Conservation (phyloP, 1,284 basidiomycete genomes). For the Pseudozyma pruni region DNA sequence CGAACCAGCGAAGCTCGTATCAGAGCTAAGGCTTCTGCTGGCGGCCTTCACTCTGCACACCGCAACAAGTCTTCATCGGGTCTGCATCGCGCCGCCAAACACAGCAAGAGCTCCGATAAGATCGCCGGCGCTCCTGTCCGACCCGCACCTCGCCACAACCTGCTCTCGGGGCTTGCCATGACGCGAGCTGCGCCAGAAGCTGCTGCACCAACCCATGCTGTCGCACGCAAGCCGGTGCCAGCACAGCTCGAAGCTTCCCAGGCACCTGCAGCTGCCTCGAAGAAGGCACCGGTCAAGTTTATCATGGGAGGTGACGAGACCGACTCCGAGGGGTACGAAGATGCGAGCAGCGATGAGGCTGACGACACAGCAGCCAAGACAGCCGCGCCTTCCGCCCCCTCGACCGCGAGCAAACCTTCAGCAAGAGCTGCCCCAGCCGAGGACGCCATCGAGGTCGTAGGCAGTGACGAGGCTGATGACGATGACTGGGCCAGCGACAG, state of each 20-base stretch:
- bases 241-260: slow-evolving; percentile 6
- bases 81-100: slow-evolving; percentile 37
- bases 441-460: slow-evolving; percentile 14
- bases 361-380: background rate
- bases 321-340: slow-evolving; percentile 58
- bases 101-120: slow-evolving; percentile 50
- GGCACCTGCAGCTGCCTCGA: slow-evolving; percentile 17
- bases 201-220: slow-evolving; percentile 20
- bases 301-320: slow-evolving; percentile 62
- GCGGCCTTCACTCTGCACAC: slow-evolving; percentile 31
- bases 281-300: slow-evolving; percentile 56
- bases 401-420: background rate
- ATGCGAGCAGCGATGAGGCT: slow-evolving; percentile 36
- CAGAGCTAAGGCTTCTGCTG: slow-evolving; percentile 8
- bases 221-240: slow-evolving; percentile 43
- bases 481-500: slow-evolving; percentile 67
- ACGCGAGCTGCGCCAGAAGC: slow-evolving; percentile 42
- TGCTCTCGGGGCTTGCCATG: slow-evolving; percentile 48
- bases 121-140: slow-evolving; percentile 28
- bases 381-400: background rate
- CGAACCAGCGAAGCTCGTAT: slow-evolving; percentile 30
- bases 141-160: slow-evolving; percentile 34
- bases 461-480: slow-evolving; percentile 49
- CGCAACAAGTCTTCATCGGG: slow-evolving; percentile 45
- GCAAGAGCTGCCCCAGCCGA: slow-evolving; percentile 4